Evolutionary conservation across 352 stramenopile genomes (phyloP), one percentile per base, ranked within the genome.

Genomic region (Phytophthora rubi): DNA sequence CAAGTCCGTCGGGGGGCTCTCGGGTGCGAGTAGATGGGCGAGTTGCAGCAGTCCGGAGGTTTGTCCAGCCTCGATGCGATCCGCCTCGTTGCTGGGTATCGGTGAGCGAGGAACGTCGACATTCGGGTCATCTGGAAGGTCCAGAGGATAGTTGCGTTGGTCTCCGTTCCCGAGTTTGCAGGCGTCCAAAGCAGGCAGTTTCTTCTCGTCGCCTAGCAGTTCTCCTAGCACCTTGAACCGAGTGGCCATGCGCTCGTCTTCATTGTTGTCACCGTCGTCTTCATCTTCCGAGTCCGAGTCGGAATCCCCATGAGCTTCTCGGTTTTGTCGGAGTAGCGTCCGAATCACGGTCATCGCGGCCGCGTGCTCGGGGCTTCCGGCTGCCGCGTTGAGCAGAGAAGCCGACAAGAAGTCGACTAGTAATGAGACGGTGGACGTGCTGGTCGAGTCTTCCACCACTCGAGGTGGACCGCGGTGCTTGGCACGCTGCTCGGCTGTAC

Each of bases 341-440:
- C 60, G 54, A 39, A 74, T 71, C 44, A 78, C 61, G 13, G 57
- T 18, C 33, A 77, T 44, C 45, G 70, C 63, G 3, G 42, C 60
- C 6, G 66, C 35, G 12, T 58, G 66, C 7, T 77, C 70, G 5
- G 47, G 32, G 18, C 67, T 78, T 0, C 59, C 62, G 16, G 42
- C 44, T 16, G 39, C n/a, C 3, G 61, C 42, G 13, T 63, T 61
- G 2, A 62, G 7, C 2, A 78, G 28, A n/a, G 66, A 75, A 28
- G 57, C 42, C 15, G 66, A 53, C 13, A 73, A 65, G 35, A 42
- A 42, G 35, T 42, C 35, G 35, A 13, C 13, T 3, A 42, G 35
- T 3, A 42, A 13, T 5, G 35, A 42, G 1, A 13, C 35, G 1
- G 35, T 6, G 10, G 35, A 42, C 4, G 9, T 13, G 13, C 13